These are phyloP conservation scores for Corniculantispora saksenae DNA, from an alignment of 2,329 filamentous ascomycete genomes.

Conservation along the genomic window DNA sequence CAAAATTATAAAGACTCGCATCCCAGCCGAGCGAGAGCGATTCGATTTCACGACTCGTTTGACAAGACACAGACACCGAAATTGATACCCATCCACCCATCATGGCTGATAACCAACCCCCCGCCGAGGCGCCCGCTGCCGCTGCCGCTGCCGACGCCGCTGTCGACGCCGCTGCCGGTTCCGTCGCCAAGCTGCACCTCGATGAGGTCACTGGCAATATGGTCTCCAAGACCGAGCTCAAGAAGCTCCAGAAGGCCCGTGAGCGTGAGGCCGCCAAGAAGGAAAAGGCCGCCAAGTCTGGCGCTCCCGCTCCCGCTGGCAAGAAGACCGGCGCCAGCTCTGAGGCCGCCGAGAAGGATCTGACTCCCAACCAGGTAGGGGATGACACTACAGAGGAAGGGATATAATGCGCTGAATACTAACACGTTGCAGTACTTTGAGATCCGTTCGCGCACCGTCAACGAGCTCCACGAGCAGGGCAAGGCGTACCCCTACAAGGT, in stretches of 20 bases:
- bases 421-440: conserved; percentile 72
- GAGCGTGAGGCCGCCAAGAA: conserved; percentile 86
- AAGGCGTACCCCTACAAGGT: conserved; percentile 78
- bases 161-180: conserved; percentile 54
- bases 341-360: conserved; percentile 61
- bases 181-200: conserved; percentile 72
- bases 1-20: conserved; percentile 2
- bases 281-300: conserved; percentile 76
- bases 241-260: conserved; percentile 92
- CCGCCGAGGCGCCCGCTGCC: conserved; percentile 30
- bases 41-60: not conserved
- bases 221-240: conserved; percentile 82
- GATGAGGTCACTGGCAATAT: conserved; percentile 93
- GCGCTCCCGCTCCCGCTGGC: conserved; percentile 63
- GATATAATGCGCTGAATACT: not conserved
- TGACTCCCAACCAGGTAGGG: conserved; percentile 54
- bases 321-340: conserved; percentile 45
- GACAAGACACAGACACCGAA: not conserved
- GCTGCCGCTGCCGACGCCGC: conserved; percentile 36
- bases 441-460: conserved; percentile 80
- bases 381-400: no score
- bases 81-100: conserved; percentile 4
- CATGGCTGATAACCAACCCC: conserved; percentile 37
- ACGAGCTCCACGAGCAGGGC: conserved; percentile 42
- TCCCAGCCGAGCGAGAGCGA: not conserved